A percentile compares a stretch with the other conserved stretches of the same genome.
Evolutionary conservation across 1,139 yeast species (phyloP).

Genomic region (Sugiyamaella pinicola): DNA sequence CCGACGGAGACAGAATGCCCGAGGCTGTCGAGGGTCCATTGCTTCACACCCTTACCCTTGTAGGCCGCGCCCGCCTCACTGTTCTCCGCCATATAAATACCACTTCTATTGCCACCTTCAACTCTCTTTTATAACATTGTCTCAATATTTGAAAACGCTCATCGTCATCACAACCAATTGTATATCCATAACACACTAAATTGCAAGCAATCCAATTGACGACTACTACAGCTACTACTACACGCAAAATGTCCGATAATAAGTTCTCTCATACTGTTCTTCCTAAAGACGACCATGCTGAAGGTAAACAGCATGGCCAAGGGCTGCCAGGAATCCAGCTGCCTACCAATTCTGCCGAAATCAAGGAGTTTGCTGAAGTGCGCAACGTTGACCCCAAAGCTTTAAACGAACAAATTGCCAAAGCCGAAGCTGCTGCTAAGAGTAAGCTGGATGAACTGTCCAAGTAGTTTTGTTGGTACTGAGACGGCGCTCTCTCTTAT

Average conservation of each 20-base stretch:
- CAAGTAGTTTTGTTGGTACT: slow-evolving; percentile 1
- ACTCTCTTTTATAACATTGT: too few species aligned
- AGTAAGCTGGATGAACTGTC: slow-evolving; percentile 19
- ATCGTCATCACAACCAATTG: too few species aligned
- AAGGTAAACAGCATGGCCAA: slow-evolving; percentile 18
- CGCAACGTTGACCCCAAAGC: slow-evolving; percentile 39
- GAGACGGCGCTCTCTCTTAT: neutral
- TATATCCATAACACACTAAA: too few species aligned
- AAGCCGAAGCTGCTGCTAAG: slow-evolving; percentile 24
- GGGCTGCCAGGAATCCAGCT: slow-evolving; percentile 23
- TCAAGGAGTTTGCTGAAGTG: slow-evolving; percentile 36
- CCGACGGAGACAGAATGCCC: too few species aligned
- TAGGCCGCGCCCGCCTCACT: too few species aligned
- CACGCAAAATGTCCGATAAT: slow-evolving; percentile 9
- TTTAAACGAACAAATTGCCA: slow-evolving; percentile 35
- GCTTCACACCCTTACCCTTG: too few species aligned
- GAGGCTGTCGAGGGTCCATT: too few species aligned
- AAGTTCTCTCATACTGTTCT: slow-evolving; percentile 20
- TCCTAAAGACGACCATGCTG: slow-evolving; percentile 22
- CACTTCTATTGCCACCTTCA: too few species aligned
- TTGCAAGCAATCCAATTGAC: neutral
- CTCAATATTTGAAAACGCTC: too few species aligned
- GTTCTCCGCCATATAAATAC: too few species aligned
- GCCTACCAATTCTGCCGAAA: slow-evolving; percentile 21
- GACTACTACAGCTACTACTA: too few species aligned